These are phyloP conservation scores for Capsicum rhomboideum DNA, from an alignment of 257 asterid species.

Conservation along the genomic window DNA sequence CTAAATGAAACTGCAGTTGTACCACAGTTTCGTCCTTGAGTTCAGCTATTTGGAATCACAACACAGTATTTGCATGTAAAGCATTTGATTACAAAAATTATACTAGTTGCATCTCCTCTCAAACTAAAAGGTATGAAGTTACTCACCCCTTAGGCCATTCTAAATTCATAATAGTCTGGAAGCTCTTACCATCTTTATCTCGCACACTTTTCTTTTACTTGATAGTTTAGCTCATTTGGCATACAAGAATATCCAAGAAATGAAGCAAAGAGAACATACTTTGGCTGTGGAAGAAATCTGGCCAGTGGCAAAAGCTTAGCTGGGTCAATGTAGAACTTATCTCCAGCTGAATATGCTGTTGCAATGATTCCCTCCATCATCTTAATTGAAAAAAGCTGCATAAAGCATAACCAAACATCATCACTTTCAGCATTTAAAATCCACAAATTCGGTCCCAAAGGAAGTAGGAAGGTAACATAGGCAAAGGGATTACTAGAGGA, in stretches of 20 bases:
- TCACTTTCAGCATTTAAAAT: background rate
- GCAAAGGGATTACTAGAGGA: background rate
- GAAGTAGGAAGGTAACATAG: background rate
- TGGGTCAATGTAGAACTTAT: constrained; percentile 91
- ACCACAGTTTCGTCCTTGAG: background rate
- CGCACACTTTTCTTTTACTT: background rate
- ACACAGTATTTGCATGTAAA: background rate
- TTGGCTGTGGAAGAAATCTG: constrained; percentile 76
- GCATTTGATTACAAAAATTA: no score
- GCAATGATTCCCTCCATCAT: constrained; percentile 94
- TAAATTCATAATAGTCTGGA: background rate
- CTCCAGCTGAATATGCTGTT: constrained; percentile 70
- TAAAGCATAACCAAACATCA: background rate
- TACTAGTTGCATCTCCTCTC: background rate
- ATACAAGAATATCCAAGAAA: background rate
- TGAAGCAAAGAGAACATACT: constrained; percentile 31
- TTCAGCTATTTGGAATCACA: background rate
- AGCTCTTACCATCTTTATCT: background rate
- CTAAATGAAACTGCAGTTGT: background rate
- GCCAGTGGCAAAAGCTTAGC: constrained; percentile 81
- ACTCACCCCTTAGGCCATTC: background rate
- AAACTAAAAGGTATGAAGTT: background rate
- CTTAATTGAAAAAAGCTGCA: constrained; percentile 68
- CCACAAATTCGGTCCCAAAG: background rate
- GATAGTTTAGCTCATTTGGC: background rate